Percentiles rank a stretch among this genome's conserved stretches.
Evolutionary conservation across 1,284 basidiomycete species (phyloP).

Genomic region (Sphagnurus paluster): DNA sequence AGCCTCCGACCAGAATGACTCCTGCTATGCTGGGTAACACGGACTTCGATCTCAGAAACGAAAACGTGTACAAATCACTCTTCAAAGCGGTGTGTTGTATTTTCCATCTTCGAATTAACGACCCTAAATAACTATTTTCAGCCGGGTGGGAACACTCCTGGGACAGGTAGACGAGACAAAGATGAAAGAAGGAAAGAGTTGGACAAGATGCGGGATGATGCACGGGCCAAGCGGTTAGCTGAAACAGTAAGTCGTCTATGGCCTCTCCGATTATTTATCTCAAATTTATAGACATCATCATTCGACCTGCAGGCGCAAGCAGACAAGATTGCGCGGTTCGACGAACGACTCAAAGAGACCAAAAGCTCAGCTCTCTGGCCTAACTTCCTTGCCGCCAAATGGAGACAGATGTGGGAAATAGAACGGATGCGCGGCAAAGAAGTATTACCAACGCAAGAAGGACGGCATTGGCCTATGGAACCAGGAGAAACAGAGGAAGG

Average conservation of each 20-base stretch:
- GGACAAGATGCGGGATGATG: constrained; percentile 70
- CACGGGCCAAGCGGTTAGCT: constrained; percentile 53
- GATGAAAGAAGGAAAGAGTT: constrained; percentile 69
- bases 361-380: constrained; percentile 61
- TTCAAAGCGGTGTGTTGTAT: constrained; percentile 58
- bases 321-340: constrained; percentile 68
- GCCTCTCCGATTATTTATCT: background rate
- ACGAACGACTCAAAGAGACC: constrained; percentile 50
- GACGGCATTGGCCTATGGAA: constrained; percentile 6
- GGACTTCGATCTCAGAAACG: constrained; percentile 66
- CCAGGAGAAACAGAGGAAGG: constrained; percentile 33
- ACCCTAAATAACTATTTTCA: constrained; percentile 19
- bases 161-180: constrained; percentile 61
- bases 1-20: constrained; percentile 27
- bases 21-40: constrained; percentile 38
- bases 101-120: background rate
- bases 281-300: constrained; percentile 43
- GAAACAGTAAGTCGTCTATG: constrained; percentile 48
- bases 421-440: constrained; percentile 28
- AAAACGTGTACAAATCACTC: constrained; percentile 60
- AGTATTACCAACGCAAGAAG: constrained; percentile 22
- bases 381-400: constrained; percentile 64
- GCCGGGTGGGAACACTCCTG: constrained; percentile 54
- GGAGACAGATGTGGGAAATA: constrained; percentile 44
- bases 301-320: constrained; percentile 72